A percentile compares a stretch with the other conserved stretches of the same genome.
Evolutionary conservation across 73 alveolate species (phyloP).

Genomic region (Uronychia setigera): DNA sequence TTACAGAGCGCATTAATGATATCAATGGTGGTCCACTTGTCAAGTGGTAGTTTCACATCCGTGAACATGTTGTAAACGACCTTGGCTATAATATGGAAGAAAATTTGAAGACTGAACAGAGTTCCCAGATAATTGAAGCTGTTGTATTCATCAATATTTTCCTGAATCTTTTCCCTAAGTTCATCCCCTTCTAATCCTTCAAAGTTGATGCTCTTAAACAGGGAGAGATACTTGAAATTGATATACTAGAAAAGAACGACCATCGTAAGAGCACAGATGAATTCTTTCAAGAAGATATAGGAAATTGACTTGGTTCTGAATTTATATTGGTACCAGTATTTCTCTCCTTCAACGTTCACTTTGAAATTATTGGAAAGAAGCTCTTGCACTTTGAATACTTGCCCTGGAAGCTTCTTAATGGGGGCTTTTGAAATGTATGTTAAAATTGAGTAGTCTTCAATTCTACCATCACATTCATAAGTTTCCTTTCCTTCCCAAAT

Average conservation of each 20-base stretch:
- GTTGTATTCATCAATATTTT: constrained; percentile 24
- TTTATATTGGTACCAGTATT: constrained; percentile 60
- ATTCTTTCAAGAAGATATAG: constrained; percentile 45
- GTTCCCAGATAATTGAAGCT: constrained; percentile 29
- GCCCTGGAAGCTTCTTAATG: constrained; percentile 31
- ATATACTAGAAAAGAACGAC: constrained; percentile 40
- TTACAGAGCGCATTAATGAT: constrained; percentile 21
- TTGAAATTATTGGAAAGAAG: constrained; percentile 36
- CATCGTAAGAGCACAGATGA: constrained; percentile 42
- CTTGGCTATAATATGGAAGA: constrained; percentile 30
- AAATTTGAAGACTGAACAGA: constrained; percentile 19
- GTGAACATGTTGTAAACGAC: constrained; percentile 24
- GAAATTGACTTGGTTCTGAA: constrained; percentile 49
- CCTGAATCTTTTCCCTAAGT: not conserved
- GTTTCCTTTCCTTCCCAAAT: constrained; percentile 66
- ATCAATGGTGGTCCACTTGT: constrained; percentile 53
- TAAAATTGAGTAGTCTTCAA: constrained; percentile 37
- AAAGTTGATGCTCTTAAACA: constrained; percentile 9
- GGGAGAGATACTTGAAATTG: constrained; percentile 41
- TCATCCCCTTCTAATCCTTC: constrained; percentile 10
- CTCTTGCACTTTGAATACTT: constrained; percentile 21
- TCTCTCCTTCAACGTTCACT: constrained; percentile 29
- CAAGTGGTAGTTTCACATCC: constrained; percentile 48
- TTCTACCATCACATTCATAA: constrained; percentile 62
- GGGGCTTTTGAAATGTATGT: constrained; percentile 18